A percentile compares a stretch with the other conserved stretches of the same genome.
Evolutionary conservation across 2,329 filamentous ascomycete genomes (phyloP).

Genomic region (Lachnellula hyalina): DNA sequence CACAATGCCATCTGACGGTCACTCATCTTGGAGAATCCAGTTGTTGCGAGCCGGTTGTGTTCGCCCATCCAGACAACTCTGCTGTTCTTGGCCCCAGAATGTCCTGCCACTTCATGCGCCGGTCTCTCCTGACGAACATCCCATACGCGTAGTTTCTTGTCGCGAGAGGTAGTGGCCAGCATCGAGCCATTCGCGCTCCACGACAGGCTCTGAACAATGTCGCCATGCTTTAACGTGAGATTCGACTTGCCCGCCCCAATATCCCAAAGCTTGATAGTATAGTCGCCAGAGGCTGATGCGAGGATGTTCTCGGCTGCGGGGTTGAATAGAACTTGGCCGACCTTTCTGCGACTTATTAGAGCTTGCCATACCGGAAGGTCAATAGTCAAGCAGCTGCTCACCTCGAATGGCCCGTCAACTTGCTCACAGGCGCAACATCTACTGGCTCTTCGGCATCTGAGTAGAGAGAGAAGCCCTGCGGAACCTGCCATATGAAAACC

Average conservation of each 20-base stretch:
- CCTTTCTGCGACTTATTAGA: constrained; percentile 61
- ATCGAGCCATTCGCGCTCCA: constrained; percentile 89
- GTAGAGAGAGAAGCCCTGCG: constrained; percentile 77
- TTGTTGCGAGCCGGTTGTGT: constrained; percentile 91
- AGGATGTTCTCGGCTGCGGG: constrained; percentile 92
- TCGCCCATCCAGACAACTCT: constrained; percentile 96
- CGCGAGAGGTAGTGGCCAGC: constrained; percentile 86
- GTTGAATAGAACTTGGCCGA: constrained; percentile 97
- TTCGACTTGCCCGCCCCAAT: constrained; percentile 70
- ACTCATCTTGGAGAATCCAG: constrained; percentile 97
- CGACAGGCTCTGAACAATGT: constrained; percentile 91
- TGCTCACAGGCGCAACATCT: constrained; percentile 75
- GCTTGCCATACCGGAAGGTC: not conserved
- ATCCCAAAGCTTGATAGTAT: constrained; percentile 95
- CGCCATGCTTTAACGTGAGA: constrained; percentile 75
- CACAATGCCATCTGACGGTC: constrained; percentile 93
- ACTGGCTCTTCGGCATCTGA: constrained; percentile 78
- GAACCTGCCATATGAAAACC: constrained; percentile 95
- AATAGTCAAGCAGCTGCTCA: constrained; percentile 32
- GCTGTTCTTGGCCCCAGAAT: constrained; percentile 95
- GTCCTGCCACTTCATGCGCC: constrained; percentile 77
- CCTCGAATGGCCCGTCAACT: constrained; percentile 83
- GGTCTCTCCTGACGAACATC: constrained; percentile 90
- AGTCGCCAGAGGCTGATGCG: constrained; percentile 90
- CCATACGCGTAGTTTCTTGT: constrained; percentile 98